Evolutionary conservation across 148 eudicot genomes (phyloP).

Genomic region (Linanthus parryae): DNA sequence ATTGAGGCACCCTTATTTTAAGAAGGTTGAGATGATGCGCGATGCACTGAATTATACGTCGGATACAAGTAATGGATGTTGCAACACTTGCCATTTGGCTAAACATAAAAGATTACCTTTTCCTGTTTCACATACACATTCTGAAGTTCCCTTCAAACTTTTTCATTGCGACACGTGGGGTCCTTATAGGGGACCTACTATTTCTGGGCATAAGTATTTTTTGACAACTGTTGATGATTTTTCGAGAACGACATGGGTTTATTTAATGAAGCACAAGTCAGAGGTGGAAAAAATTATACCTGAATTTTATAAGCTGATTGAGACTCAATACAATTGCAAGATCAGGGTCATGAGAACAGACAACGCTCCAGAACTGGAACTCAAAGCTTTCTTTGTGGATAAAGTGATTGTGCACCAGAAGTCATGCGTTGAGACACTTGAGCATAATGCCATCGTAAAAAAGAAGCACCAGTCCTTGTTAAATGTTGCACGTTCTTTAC

Average conservation of each 20-base stretch:
- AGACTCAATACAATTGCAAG: neutral
- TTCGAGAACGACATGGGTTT: constrained; percentile 1
- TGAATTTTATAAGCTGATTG: neutral
- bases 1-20: neutral
- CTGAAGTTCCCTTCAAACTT: neutral
- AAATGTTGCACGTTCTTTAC: neutral
- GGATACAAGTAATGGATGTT: neutral
- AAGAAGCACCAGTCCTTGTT: neutral
- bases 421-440: neutral
- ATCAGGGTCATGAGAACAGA: neutral
- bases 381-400: neutral
- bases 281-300: neutral
- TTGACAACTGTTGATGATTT: neutral
- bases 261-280: neutral
- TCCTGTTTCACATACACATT: neutral
- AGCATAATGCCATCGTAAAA: neutral
- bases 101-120: neutral
- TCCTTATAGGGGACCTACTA: neutral
- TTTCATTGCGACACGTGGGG: neutral
- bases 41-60: neutral
- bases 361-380: neutral
- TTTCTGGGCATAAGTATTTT: neutral
- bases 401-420: neutral
- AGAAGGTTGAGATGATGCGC: neutral
- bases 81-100: neutral